Conservation (phyloP, 129 eudicot genomes). For the Flaveria sonorensis region DNA sequence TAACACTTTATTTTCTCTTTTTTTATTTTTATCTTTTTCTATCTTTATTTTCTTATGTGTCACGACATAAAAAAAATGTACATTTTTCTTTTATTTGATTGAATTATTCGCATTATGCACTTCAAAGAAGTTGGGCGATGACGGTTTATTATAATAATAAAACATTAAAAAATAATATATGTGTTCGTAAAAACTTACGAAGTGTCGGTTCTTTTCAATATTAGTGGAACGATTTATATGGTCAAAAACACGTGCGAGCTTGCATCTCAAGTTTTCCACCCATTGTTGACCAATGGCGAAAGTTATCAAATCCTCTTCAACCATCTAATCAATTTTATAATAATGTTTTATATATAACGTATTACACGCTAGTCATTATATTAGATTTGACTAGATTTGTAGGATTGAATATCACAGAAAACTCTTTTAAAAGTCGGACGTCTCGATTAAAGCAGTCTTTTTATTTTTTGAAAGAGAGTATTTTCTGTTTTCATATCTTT, state of each 20-base stretch:
- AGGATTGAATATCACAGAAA: not conserved
- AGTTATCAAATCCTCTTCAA: constrained; percentile 21
- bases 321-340: constrained; percentile 3
- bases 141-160: not conserved
- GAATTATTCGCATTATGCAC: not conserved
- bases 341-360: not conserved
- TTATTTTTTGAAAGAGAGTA: too few relatives aligned
- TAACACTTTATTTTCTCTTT: too few relatives aligned
- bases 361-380: not conserved
- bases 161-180: not conserved
- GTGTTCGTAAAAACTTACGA: not conserved
- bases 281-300: constrained; percentile 31
- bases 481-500: too few relatives aligned
- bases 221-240: not conserved
- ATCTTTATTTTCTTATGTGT: too few relatives aligned
- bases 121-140: constrained; percentile 36
- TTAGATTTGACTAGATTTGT: not conserved
- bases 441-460: too few relatives aligned
- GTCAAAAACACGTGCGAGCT: constrained; percentile 33
- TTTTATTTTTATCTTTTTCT: too few relatives aligned
- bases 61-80: too few relatives aligned
- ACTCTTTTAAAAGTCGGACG: too few relatives aligned
- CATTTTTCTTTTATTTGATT: not conserved
- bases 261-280: constrained; percentile 22
- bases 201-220: too few relatives aligned